phyloP scores from a whole-genome alignment of 2,329 filamentous ascomycete species.

The Colletotrichum tropicale region DNA sequence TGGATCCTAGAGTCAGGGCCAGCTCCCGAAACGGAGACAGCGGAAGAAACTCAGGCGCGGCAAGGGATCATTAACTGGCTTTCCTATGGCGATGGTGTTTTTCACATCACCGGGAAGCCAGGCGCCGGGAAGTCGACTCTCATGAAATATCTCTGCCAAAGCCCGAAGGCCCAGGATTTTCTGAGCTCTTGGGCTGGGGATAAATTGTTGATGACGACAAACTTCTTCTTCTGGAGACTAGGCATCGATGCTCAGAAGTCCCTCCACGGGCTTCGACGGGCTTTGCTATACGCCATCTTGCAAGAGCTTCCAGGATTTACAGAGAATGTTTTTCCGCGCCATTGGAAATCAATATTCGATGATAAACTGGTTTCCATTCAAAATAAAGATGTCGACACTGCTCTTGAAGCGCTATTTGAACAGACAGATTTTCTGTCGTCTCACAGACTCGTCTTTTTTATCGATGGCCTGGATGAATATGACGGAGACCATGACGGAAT shows the following conservation, averaged over 20 bases:
- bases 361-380: accelerated
- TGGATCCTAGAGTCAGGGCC: neutral
- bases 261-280: neutral
- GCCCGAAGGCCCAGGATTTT: neutral
- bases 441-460: neutral
- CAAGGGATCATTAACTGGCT: neutral
- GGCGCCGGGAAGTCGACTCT: slow-evolving; percentile 4
- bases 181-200: neutral
- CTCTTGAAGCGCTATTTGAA: neutral
- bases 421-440: neutral
- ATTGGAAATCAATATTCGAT: neutral
- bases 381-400: neutral
- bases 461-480: slow-evolving; percentile 1
- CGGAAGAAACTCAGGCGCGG: neutral
- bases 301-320: neutral
- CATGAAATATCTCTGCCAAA: neutral
- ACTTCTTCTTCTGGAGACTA: slow-evolving; percentile 2
- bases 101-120: neutral
- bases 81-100: neutral
- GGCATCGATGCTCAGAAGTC: neutral
- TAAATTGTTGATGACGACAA: neutral
- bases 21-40: neutral
- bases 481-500: neutral
- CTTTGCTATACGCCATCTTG: neutral
- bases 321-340: accelerated